phyloP scores from a whole-genome alignment of 2,329 filamentous ascomycete genomes.

The Fusarium sulawesiense region DNA sequence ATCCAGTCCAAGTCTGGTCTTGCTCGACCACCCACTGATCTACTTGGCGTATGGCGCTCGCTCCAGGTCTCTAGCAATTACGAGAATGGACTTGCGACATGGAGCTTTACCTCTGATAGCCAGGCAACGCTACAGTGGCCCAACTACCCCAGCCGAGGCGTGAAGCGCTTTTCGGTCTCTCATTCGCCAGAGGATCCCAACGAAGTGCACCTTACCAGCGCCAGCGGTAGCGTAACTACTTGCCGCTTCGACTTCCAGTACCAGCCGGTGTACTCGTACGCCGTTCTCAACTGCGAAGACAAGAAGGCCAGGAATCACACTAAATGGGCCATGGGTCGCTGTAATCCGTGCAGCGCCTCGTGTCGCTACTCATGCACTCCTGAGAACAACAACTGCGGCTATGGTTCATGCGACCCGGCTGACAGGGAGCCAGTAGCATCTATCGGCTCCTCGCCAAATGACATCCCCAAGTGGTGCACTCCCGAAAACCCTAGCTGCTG shows the following conservation, averaged over 20 bases:
- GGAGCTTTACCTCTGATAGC: slow-evolving; percentile 1
- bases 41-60: not conserved
- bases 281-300: not conserved
- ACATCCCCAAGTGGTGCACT: not conserved
- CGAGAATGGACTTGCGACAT: not conserved
- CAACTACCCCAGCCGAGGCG: not conserved
- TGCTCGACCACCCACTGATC: not conserved
- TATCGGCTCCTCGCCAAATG: not conserved
- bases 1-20: not conserved
- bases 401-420: not conserved
- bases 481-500: slow-evolving; percentile 5
- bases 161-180: not conserved
- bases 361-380: slow-evolving; percentile 6
- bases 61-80: not conserved
- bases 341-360: not conserved
- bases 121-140: slow-evolving; percentile 1
- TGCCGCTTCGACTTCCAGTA: slow-evolving; percentile 3
- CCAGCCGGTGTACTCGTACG: slow-evolving; percentile 2
- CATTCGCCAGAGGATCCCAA: not conserved
- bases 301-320: not conserved
- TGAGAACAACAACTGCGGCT: not conserved
- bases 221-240: not conserved
- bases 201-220: not conserved
- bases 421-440: not conserved
- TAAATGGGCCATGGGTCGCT: not conserved